A percentile compares a stretch with the other conserved stretches of the same genome.
Evolutionary conservation across 2,329 filamentous ascomycete species (phyloP).

Genomic region (Mycosphaerella sp.): DNA sequence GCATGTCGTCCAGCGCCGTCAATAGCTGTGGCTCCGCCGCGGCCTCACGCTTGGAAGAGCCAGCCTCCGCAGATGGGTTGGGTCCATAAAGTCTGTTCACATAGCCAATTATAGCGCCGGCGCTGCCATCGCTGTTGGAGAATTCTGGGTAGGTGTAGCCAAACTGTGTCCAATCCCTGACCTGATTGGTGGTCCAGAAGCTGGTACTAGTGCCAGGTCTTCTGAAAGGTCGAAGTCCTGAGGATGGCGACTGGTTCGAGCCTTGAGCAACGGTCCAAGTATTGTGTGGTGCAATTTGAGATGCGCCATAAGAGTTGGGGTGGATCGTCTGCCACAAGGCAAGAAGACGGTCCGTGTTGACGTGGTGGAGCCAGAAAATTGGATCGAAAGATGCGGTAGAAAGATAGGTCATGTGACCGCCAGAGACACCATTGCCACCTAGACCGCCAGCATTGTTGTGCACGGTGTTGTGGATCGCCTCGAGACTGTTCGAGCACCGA

Average conservation of each 20-base stretch:
- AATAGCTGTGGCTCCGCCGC: slow-evolving; percentile 18
- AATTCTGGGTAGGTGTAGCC: slow-evolving; percentile 71
- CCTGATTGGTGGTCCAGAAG: slow-evolving; percentile 63
- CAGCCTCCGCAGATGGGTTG: slow-evolving; percentile 31
- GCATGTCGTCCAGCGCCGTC: slow-evolving; percentile 6
- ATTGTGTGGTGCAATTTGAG: slow-evolving; percentile 23
- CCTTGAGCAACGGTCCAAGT: slow-evolving; percentile 31
- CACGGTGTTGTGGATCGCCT: slow-evolving; percentile 28
- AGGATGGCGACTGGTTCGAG: slow-evolving; percentile 18
- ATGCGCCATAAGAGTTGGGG: slow-evolving; percentile 25
- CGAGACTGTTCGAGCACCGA: slow-evolving; percentile 25
- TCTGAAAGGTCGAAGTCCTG: slow-evolving; percentile 56
- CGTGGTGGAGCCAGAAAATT: slow-evolving; percentile 34
- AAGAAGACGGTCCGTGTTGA: slow-evolving; percentile 33
- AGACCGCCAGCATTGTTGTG: slow-evolving; percentile 25
- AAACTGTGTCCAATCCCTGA: slow-evolving; percentile 53
- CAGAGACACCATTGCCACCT: slow-evolving; percentile 15
- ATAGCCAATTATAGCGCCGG: slow-evolving; percentile 40
- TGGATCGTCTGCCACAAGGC: slow-evolving; percentile 33
- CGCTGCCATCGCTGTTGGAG: slow-evolving; percentile 36
- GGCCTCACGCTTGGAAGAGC: slow-evolving; percentile 26
- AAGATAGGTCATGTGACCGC: slow-evolving; percentile 33
- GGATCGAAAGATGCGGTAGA: slow-evolving; percentile 31
- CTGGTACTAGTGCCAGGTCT: slow-evolving; percentile 46
- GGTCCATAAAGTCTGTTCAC: slow-evolving; percentile 54